These are phyloP conservation scores for Plantago coronopus DNA, from an alignment of 305 asterid genomes.

Conservation along the genomic window DNA sequence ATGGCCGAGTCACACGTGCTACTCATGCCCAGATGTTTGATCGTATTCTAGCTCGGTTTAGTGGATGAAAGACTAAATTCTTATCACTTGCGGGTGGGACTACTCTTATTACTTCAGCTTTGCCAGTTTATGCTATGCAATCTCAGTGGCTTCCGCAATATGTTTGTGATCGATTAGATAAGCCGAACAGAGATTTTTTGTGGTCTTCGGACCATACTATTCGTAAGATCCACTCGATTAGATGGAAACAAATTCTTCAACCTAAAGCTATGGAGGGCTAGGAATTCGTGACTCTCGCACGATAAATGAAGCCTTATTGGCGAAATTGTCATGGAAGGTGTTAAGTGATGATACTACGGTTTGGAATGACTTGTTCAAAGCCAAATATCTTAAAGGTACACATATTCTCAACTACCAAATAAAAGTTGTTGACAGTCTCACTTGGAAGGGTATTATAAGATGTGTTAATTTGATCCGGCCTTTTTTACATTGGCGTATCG, in stretches of 20 bases:
- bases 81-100: neutral
- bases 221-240: neutral
- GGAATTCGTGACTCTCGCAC: neutral
- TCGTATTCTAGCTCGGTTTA: neutral
- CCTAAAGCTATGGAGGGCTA: neutral
- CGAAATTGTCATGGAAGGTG: neutral
- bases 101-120: neutral
- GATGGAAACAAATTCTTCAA: neutral
- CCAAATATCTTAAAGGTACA: neutral
- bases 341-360: neutral
- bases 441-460: neutral
- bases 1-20: neutral
- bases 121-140: neutral
- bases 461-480: neutral
- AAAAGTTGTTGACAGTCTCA: neutral
- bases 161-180: neutral
- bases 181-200: neutral
- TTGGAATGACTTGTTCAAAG: neutral
- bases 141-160: neutral
- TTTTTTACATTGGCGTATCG: neutral
- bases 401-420: neutral
- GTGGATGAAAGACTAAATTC: neutral
- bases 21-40: too few species aligned
- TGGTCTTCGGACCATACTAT: neutral
- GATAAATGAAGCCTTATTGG: neutral